Conservation (phyloP, 306 rosid species). For the Crotalaria pallida region DNA sequence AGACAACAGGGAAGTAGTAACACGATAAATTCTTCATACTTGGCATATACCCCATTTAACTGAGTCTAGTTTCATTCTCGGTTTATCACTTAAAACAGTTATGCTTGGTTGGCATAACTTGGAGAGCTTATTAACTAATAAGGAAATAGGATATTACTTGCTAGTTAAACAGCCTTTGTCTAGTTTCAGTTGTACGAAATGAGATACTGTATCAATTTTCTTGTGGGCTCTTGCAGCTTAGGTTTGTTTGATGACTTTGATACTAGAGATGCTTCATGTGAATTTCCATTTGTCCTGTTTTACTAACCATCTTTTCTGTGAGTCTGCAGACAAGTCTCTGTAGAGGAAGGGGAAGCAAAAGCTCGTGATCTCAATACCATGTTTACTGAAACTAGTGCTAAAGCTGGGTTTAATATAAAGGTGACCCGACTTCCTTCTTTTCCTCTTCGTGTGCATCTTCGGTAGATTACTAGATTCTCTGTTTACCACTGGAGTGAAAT, state of each 20-base stretch:
- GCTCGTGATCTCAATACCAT: conserved; percentile 63
- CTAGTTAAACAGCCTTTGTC: neutral
- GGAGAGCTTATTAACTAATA: neutral
- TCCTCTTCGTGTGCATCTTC: neutral
- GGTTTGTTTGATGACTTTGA: conserved; percentile 1
- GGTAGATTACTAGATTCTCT: neutral
- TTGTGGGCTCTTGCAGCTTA: neutral
- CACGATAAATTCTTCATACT: neutral
- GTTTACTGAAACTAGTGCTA: conserved; percentile 78
- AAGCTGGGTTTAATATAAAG: conserved; percentile 86
- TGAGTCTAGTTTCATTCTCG: neutral
- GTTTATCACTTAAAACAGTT: neutral
- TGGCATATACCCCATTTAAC: neutral
- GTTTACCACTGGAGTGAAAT: neutral
- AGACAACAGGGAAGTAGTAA: neutral
- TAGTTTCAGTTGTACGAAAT: neutral
- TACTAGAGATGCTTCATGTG: neutral
- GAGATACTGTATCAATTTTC: conserved; percentile 5
- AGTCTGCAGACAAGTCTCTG: conserved; percentile 59
- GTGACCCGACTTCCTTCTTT: conserved; percentile 24
- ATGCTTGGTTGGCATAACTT: neutral
- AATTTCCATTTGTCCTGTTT: neutral
- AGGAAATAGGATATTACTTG: neutral
- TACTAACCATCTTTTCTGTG: neutral
- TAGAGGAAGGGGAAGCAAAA: conserved; percentile 83